phyloP scores from a whole-genome alignment of 176 grass and related monocot genomes.

The Bromus sterilis region DNA sequence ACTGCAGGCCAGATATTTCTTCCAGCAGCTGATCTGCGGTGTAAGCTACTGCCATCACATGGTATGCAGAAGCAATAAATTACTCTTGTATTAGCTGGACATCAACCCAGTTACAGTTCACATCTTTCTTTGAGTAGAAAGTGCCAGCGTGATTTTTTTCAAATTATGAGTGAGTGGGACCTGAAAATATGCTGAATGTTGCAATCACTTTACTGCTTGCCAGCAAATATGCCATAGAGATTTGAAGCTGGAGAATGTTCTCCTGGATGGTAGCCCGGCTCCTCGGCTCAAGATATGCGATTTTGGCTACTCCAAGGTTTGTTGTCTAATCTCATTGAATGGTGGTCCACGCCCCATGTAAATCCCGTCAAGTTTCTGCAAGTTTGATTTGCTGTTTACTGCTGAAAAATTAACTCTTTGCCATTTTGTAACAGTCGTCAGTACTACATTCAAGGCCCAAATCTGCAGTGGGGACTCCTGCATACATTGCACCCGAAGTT shows the following conservation, averaged over 20 bases:
- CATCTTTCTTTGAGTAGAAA: conserved; percentile 27
- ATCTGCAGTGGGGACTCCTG: conserved; percentile 76
- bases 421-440: conserved; percentile 53
- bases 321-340: neutral
- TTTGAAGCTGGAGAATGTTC: conserved; percentile 85
- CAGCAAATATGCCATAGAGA: conserved; percentile 91
- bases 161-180: conserved; percentile 11
- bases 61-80: conserved; percentile 35
- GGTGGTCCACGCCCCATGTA: neutral
- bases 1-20: conserved; percentile 74
- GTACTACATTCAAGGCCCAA: conserved; percentile 82
- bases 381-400: neutral
- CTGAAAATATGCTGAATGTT: conserved; percentile 32
- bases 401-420: neutral
- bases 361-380: neutral
- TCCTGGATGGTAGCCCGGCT: conserved; percentile 51
- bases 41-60: conserved; percentile 77
- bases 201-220: conserved; percentile 24
- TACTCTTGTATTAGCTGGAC: neutral
- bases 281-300: conserved; percentile 78
- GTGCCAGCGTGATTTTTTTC: conserved; percentile 28
- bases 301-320: conserved; percentile 86
- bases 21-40: conserved; percentile 72
- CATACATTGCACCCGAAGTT: conserved; percentile 79
- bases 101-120: neutral